Evolutionary conservation across 2,329 filamentous ascomycete genomes (phyloP), one percentile per base, ranked within the genome.

Genomic region (Periconia sp.): DNA sequence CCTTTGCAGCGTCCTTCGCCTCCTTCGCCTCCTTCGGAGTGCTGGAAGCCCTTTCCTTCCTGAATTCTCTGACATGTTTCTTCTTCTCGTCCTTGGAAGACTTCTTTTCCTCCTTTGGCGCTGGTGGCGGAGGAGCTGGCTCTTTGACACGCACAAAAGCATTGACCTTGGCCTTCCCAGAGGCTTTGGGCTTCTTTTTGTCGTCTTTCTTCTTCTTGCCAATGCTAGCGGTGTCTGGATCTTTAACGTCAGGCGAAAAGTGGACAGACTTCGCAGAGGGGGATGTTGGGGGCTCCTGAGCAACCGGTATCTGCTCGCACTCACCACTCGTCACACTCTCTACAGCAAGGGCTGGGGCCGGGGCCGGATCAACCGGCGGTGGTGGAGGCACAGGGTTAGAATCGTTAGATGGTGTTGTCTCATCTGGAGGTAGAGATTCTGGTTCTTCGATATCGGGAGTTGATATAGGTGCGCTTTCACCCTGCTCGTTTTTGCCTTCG

Each of bases 171-270:
- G 56, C 56, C 38, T 66, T 68, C 11, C 57, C 56, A 28, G 50
- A 34, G 9, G 47, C 15, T 23, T 52, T 59, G n/a, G n/a, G n/a
- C 48, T 57, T 61, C 43, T 59, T 57, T 4, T 49, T 49, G 16
- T 51, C 40, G 1, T 32, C 46, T 25, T 56, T 56, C 44, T 54
- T 65, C 48, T 60, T 68, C 40, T 62, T 67, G 11, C 52, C 52
- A 38, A 45, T 44, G 32, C 53, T 60, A 24, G 32, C 33, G 24
- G 61, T 50, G 46, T 67, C 66, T 63, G 63, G 50, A 46, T 66
- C 65, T 64, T 68, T 69, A 43, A 63, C 61, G 61, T 69, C 65
- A 65, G 65, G 60, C 37, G 65, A 58, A 54, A 69, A 69, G 43
- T 67, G 66, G 36, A 69, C 65, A 46, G 51, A 59, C 43, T 69